Conservation (phyloP, 495 filamentous ascomycete genomes). For the Usnea hakonensis region DNA sequence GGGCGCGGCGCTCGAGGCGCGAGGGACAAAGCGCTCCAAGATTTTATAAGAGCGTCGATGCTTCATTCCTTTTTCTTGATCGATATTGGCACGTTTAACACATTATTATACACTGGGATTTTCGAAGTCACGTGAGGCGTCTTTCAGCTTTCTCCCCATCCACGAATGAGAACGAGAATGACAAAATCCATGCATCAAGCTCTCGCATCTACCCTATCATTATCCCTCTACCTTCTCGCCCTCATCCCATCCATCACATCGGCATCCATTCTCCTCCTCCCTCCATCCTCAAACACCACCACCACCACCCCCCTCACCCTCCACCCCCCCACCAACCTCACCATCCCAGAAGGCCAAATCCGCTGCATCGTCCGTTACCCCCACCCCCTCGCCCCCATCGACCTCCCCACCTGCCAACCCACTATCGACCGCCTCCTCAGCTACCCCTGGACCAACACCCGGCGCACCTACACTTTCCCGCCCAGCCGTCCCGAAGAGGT, state of each 20-base stretch:
- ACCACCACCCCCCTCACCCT: not conserved
- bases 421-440: not conserved
- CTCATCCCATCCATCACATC: not conserved
- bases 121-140: not conserved
- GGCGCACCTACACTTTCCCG: not conserved
- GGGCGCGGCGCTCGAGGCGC: not conserved
- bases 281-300: not conserved
- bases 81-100: not conserved
- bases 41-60: not conserved
- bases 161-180: too few relatives aligned
- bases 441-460: not conserved
- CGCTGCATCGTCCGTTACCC: not conserved
- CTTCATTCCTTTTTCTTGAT: not conserved
- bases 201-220: not conserved
- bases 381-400: not conserved
- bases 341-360: not conserved
- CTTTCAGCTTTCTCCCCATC: not conserved
- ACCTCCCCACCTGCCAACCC: not conserved
- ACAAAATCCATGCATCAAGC: not conserved
- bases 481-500: not conserved
- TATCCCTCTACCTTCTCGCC: not conserved
- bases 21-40: not conserved
- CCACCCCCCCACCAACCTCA: not conserved
- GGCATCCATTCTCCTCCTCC: not conserved
- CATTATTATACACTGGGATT: too few relatives aligned